Evolutionary conservation across 2,329 filamentous ascomycete genomes (phyloP).

Genomic region (Tolypocladium ovalisporum): DNA sequence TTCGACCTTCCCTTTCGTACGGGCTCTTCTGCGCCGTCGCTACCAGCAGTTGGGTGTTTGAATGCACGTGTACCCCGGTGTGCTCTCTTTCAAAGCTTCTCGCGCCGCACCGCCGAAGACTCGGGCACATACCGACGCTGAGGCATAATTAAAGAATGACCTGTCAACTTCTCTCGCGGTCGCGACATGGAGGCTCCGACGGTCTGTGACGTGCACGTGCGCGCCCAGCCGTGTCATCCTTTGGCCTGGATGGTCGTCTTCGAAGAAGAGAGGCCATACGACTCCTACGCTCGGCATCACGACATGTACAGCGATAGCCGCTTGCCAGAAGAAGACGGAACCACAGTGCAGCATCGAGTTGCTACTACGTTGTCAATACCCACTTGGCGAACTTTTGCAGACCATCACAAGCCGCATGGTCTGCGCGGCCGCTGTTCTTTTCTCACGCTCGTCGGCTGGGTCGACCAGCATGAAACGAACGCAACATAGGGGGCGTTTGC

Average conservation of each 20-base stretch:
- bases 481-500: neutral
- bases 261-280: neutral
- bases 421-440: neutral
- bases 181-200: neutral
- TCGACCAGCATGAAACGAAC: neutral
- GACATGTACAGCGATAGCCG: neutral
- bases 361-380: neutral
- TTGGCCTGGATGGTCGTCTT: neutral
- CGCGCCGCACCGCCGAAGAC: neutral
- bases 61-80: neutral
- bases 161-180: conserved; percentile 1
- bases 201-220: neutral
- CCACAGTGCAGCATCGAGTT: neutral
- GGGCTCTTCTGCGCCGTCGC: neutral
- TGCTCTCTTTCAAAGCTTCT: neutral
- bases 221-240: neutral
- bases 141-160: neutral
- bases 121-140: too few species aligned
- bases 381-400: neutral
- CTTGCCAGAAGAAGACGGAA: neutral
- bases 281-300: neutral
- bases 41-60: neutral
- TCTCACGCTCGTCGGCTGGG: neutral
- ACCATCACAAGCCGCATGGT: neutral
- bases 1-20: neutral